Percentiles rank a stretch among this genome's conserved stretches.
These are phyloP conservation scores for Erodium trifolium DNA, from an alignment of 441 rosid genomes.

Conservation along the genomic window DNA sequence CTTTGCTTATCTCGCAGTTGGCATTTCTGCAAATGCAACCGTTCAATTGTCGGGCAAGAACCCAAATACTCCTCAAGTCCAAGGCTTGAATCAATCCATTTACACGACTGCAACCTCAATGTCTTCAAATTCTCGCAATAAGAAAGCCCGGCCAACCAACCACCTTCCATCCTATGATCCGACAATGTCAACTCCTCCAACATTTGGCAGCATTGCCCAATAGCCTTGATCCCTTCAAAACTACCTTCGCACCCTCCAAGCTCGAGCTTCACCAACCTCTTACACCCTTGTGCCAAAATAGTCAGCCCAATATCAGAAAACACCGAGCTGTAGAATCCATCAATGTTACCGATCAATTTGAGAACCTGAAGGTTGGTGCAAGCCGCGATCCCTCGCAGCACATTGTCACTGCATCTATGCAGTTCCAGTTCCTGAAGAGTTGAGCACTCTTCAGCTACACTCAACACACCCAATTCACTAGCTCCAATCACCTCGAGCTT, in stretches of 20 bases:
- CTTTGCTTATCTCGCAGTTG: constrained; percentile 47
- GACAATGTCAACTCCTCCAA: constrained; percentile 45
- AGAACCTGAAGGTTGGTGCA: constrained; percentile 50
- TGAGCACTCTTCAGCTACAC: constrained; percentile 47
- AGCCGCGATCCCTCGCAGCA: constrained; percentile 55
- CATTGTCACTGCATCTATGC: constrained; percentile 49
- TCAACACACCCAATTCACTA: constrained; percentile 44
- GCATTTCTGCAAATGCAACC: constrained; percentile 49
- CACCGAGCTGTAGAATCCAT: constrained; percentile 40
- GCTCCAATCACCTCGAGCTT: constrained; percentile 48
- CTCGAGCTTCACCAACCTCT: constrained; percentile 55
- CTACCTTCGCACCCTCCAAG: constrained; percentile 62
- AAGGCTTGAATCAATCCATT: constrained; percentile 39
- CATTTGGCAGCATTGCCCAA: constrained; percentile 61
- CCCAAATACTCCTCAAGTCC: constrained; percentile 48
- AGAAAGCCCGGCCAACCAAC: constrained; percentile 59
- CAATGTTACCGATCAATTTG: constrained; percentile 44
- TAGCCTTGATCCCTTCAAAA: constrained; percentile 61
- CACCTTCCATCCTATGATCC: constrained; percentile 60
- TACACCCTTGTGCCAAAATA: constrained; percentile 63
- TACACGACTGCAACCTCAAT: constrained; percentile 39
- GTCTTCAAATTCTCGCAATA: constrained; percentile 54
- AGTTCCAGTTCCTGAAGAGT: constrained; percentile 53
- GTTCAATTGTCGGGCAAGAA: constrained; percentile 48
- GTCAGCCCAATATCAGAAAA: constrained; percentile 66